phyloP scores from a whole-genome alignment of 768 basidiomycete species.

The Hygrophoropsis aurantiaca region DNA sequence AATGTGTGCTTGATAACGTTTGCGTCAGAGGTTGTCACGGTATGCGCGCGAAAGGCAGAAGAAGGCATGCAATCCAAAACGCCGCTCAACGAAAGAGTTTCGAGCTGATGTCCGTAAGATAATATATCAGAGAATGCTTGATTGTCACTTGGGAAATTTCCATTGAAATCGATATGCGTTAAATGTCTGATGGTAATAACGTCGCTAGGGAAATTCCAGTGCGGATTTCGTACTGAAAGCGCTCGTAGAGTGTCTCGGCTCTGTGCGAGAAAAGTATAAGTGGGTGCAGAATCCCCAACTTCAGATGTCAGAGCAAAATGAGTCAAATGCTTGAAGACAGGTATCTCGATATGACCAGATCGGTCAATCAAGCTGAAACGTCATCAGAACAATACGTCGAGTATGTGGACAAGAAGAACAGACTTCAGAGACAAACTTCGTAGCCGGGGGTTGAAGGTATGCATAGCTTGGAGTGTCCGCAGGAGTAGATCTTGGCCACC shows the following conservation, averaged over 20 bases:
- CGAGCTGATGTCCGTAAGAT: constrained; percentile 59
- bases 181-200: constrained; percentile 61
- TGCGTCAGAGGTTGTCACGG: too few relatives aligned
- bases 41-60: constrained; percentile 45
- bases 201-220: constrained; percentile 57
- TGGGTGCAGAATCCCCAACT: constrained; percentile 37
- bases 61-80: constrained; percentile 53
- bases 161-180: constrained; percentile 60
- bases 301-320: constrained; percentile 58
- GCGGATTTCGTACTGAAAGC: constrained; percentile 51
- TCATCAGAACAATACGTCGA: not conserved
- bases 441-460: constrained; percentile 50
- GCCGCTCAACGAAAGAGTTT: constrained; percentile 56
- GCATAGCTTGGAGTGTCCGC: constrained; percentile 52
- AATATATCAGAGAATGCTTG: constrained; percentile 61
- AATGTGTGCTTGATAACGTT: constrained; percentile 22
- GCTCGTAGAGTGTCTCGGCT: constrained; percentile 54
- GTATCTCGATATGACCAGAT: constrained; percentile 43
- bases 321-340: constrained; percentile 53
- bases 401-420: constrained; percentile 7
- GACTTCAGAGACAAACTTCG: constrained; percentile 59
- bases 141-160: constrained; percentile 49
- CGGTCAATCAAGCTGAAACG: constrained; percentile 35
- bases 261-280: constrained; percentile 50
- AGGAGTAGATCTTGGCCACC: constrained; percentile 53